These are phyloP conservation scores for Sequoia sempervirens DNA, from an alignment of 75 land plant species.

Conservation along the genomic window DNA sequence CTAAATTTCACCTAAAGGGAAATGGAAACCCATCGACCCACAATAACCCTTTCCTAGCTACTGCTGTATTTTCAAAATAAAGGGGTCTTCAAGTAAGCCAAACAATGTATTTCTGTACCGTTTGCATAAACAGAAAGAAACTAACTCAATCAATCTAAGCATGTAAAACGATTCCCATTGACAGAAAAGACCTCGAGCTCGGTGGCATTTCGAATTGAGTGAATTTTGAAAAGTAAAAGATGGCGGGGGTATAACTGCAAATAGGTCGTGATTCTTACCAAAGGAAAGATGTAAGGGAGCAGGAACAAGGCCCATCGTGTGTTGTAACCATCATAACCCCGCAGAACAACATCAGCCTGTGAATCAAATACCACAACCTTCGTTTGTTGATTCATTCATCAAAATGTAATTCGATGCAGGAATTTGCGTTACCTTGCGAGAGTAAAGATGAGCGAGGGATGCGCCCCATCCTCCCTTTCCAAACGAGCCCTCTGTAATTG, in stretches of 20 bases:
- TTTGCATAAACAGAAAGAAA: neutral
- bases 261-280: conserved; percentile 5
- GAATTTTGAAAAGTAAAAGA: neutral
- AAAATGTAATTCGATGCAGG: conserved; percentile 12
- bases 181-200: neutral
- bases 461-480: conserved; percentile 81
- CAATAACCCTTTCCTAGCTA: too few species aligned
- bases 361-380: conserved; percentile 1
- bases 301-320: conserved; percentile 87
- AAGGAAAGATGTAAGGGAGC: conserved; percentile 62
- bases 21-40: too few species aligned
- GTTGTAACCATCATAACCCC: conserved; percentile 94
- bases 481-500: conserved; percentile 84
- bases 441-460: conserved; percentile 60
- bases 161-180: neutral
- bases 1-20: too few species aligned
- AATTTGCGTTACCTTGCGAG: conserved; percentile 73
- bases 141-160: neutral
- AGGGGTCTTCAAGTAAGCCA: neutral
- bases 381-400: conserved; percentile 16
- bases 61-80: too few species aligned
- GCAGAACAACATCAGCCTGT: conserved; percentile 80
- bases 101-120: neutral
- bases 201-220: neutral
- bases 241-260: neutral